phyloP scores from a whole-genome alignment of 805 yeast genomes.

The Pichia exigua region DNA sequence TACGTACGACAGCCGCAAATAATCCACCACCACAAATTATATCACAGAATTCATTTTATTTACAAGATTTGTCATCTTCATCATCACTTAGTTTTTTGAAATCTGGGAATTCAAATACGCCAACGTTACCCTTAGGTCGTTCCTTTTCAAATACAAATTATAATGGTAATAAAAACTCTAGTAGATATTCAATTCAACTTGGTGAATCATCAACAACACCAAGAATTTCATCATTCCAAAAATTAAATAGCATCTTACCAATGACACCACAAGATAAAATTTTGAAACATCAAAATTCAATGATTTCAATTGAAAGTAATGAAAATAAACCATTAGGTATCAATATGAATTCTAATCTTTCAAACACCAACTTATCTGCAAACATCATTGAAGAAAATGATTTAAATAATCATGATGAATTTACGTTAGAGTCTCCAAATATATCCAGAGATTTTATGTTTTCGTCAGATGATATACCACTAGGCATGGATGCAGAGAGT shows the following conservation, averaged over 20 bases:
- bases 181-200: slow-evolving; percentile 26
- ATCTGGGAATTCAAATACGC: slow-evolving; percentile 13
- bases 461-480: slow-evolving; percentile 8
- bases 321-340: slow-evolving; percentile 4
- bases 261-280: slow-evolving; percentile 14
- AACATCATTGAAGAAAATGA: not conserved
- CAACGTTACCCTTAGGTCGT: slow-evolving; percentile 13
- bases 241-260: slow-evolving; percentile 8
- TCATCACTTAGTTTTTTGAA: slow-evolving; percentile 16
- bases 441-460: not conserved
- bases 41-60: slow-evolving; percentile 17
- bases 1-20: slow-evolving; percentile 6
- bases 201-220: slow-evolving; percentile 47
- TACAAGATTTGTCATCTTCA: slow-evolving; percentile 25
- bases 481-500: slow-evolving; percentile 13
- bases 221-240: slow-evolving; percentile 16
- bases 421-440: slow-evolving; percentile 3
- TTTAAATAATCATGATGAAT: not conserved
- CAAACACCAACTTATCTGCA: not conserved
- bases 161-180: slow-evolving; percentile 10
- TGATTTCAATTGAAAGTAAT: slow-evolving; percentile 8
- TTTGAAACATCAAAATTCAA: slow-evolving; percentile 15
- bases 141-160: slow-evolving; percentile 13
- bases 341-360: not conserved
- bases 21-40: not conserved